Percentiles rank a stretch among this genome's conserved stretches.
Evolutionary conservation across 2,329 filamentous ascomycete genomes (phyloP).

Genomic region (Cladosporium sp.): DNA sequence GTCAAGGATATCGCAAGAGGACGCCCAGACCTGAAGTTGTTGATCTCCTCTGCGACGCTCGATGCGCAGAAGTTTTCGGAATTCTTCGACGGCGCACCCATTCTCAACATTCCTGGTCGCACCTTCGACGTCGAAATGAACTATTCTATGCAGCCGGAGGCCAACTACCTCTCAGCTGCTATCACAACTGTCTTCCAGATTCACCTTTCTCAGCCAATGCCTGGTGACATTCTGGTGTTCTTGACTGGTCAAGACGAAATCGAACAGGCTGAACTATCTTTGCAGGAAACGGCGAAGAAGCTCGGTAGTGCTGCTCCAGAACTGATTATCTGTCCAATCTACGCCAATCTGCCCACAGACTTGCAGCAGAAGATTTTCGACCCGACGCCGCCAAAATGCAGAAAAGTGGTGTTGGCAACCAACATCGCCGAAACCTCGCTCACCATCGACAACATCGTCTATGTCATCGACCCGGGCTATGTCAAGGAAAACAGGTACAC

Average conservation of each 20-base stretch:
- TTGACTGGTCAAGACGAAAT: constrained; percentile 96
- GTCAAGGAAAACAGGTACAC: constrained; percentile 96
- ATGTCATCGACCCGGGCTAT: constrained; percentile 91
- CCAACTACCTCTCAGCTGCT: constrained; percentile 85
- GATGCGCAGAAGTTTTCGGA: constrained; percentile 86
- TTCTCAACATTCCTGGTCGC: constrained; percentile 89
- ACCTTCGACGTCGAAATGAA: constrained; percentile 86
- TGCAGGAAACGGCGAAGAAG: constrained; percentile 80
- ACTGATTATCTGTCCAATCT: constrained; percentile 86
- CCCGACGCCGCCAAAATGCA: constrained; percentile 73
- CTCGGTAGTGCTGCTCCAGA: constrained; percentile 79
- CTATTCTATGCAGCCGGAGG: constrained; percentile 84
- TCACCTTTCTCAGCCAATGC: constrained; percentile 70
- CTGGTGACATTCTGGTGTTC: constrained; percentile 88
- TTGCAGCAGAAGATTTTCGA: constrained; percentile 92
- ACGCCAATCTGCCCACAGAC: constrained; percentile 86
- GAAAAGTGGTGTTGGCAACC: constrained; percentile 89
- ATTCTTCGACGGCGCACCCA: constrained; percentile 88
- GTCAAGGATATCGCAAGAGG: constrained; percentile 82
- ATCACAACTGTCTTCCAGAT: constrained; percentile 95
- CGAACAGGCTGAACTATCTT: constrained; percentile 74
- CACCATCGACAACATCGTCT: constrained; percentile 93
- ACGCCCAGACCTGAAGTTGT: constrained; percentile 75
- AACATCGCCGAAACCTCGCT: constrained; percentile 96
- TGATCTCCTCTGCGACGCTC: constrained; percentile 93